Evolutionary conservation across 495 filamentous ascomycete species (phyloP), one percentile per base, ranked within the genome.

Genomic region (Staphylotrichum longicolle): DNA sequence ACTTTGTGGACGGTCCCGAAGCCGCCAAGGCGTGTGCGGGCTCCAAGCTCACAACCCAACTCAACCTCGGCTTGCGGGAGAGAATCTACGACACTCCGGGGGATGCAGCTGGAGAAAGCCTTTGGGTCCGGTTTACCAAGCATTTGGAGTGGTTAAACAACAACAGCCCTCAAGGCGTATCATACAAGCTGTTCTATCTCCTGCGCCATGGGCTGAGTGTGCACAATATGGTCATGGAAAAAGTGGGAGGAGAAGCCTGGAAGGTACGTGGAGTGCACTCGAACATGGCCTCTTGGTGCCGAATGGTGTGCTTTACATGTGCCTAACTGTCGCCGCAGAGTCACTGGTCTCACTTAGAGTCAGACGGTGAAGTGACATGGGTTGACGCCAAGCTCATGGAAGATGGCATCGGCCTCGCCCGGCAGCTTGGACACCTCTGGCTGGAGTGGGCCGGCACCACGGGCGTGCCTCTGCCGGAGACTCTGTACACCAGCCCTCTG

Each of bases 381-480:
- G 44, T 46, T n/a, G 44, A 46, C 44, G 44, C 44, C 12, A 46
- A 15, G 44, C 44, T 46, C 44, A 46, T 12, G 15, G 44, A 46
- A 27, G 44, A 46, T n/a, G 44, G 44, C 44, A 46, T 12, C 44
- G 15, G 44, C 4, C 44, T 46, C 12, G 44, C 44, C 44, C 12
- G 44, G 11, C 44, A 46, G n/a, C 44, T 46, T n/a, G 44, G 44
- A 46, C n/a, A 46, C 12, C 44, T 27, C 6, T 46, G 44, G 44
- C 12, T 46, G 6, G 44, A 46, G 44, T 46, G 44, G 44, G 44
- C 11, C 44, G 15, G 20, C 20, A 27, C 14, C 44, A 20, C 15
- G 44, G 44, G 44, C 44, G 44, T 46, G 44, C 44, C 44, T 46
- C n/a, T 46, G 12, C 44, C 44, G 44, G 44, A 46, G 15, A 46